A percentile compares a stretch with the other conserved stretches of the same genome.
These are phyloP conservation scores for Mucor circinelloides DNA, from an alignment of 371 early-diverging fungal species.

Conservation along the genomic window DNA sequence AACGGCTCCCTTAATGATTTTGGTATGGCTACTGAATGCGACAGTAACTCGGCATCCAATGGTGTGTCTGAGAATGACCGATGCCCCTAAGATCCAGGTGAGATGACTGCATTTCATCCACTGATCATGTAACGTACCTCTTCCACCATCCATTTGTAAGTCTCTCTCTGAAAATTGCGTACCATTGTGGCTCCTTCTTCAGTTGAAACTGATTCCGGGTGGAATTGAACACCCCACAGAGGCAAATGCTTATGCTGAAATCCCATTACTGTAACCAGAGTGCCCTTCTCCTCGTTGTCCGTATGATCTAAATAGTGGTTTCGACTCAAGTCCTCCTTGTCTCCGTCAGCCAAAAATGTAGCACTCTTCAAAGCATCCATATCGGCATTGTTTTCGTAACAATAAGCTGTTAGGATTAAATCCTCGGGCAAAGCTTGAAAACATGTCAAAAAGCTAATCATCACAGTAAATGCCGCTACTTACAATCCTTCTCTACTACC, in stretches of 20 bases:
- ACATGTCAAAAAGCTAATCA: neutral
- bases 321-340: neutral
- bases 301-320: conserved; percentile 35
- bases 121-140: conserved; percentile 16
- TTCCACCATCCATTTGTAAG: conserved; percentile 41
- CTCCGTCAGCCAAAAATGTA: conserved; percentile 31
- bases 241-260: conserved; percentile 73
- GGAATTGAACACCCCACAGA: conserved; percentile 94
- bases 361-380: conserved; percentile 39
- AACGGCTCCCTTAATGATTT: neutral
- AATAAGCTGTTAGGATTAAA: conserved; percentile 60
- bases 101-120: neutral
- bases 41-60: conserved; percentile 2
- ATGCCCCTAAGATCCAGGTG: neutral
- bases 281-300: neutral
- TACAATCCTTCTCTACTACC: conserved; percentile 62
- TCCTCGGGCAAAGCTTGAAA: conserved; percentile 59
- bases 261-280: conserved; percentile 74
- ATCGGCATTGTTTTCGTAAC: conserved; percentile 51
- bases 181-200: conserved; percentile 75
- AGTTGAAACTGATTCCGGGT: conserved; percentile 94
- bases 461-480: neutral
- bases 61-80: neutral
- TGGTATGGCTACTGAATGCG: conserved; percentile 17
- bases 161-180: conserved; percentile 70